These are phyloP conservation scores for Solanum chiquidenum DNA, from an alignment of 257 asterid genomes.

Conservation along the genomic window DNA sequence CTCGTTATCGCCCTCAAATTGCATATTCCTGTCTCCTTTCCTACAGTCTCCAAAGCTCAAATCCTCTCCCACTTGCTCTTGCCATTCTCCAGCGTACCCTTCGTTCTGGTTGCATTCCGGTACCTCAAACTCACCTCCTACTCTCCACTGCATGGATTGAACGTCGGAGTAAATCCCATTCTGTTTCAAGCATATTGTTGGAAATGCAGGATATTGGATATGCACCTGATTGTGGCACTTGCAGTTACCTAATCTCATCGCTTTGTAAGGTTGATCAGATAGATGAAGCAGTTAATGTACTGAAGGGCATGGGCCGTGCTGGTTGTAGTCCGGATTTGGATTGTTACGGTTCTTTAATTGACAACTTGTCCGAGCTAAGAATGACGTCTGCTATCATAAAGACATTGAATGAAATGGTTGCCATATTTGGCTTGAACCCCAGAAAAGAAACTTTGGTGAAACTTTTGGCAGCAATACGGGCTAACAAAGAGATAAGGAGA, in stretches of 20 bases:
- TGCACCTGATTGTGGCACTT: conserved; percentile 56
- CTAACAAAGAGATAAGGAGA: conserved; percentile 46
- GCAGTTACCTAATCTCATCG: conserved; percentile 59
- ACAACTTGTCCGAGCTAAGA: conserved; percentile 38
- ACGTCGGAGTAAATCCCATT: conserved; percentile 9
- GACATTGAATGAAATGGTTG: conserved; percentile 59
- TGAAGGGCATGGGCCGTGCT: conserved; percentile 46
- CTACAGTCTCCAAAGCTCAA: conserved; percentile 35
- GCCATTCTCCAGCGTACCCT: conserved; percentile 59
- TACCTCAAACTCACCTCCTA: conserved; percentile 44
- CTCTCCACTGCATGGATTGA: conserved; percentile 61
- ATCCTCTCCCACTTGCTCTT: conserved; percentile 54
- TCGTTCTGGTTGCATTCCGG: conserved; percentile 70
- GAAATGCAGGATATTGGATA: conserved; percentile 62
- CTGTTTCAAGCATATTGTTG: conserved; percentile 27
- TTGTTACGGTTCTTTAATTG: conserved; percentile 46
- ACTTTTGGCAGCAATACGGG: conserved; percentile 42
- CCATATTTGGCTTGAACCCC: conserved; percentile 36
- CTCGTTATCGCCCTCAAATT: conserved; percentile 35
- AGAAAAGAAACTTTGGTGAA: conserved; percentile 49
- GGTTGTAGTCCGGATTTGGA: conserved; percentile 68
- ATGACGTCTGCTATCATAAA: conserved; percentile 24
- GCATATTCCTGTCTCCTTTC: conserved; percentile 62
- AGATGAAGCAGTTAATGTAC: conserved; percentile 41
- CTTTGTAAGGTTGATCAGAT: conserved; percentile 60